Evolutionary conservation across 164 flowering plant species (phyloP).

Genomic region (Dillenia turbinata): DNA sequence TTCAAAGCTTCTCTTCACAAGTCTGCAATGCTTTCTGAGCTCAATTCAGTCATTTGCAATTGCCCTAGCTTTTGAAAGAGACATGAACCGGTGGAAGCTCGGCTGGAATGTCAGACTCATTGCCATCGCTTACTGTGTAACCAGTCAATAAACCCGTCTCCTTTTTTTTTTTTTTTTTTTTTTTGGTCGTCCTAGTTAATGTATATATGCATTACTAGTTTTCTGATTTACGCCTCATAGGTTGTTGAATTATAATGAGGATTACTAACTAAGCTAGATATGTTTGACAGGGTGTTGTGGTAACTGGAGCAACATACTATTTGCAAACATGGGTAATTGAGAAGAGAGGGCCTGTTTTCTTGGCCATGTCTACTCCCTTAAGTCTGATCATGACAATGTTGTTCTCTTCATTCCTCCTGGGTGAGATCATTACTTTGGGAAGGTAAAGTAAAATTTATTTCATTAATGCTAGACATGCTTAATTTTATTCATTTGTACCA

Average conservation of each 20-base stretch:
- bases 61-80: conserved; percentile 50
- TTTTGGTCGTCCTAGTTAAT: background rate
- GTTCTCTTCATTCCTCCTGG: conserved; percentile 46
- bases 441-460: conserved; percentile 31
- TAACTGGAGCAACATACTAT: conserved; percentile 60
- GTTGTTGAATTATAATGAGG: no score
- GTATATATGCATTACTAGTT: background rate
- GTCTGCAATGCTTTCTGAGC: conserved; percentile 50
- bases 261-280: no score
- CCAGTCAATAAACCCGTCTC: background rate
- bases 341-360: conserved; percentile 76
- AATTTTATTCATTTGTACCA: no score
- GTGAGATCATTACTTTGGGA: conserved; percentile 50
- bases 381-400: conserved; percentile 47
- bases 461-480: no score
- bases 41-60: conserved; percentile 51
- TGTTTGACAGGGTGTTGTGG: conserved; percentile 52
- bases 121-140: conserved; percentile 49
- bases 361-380: conserved; percentile 63
- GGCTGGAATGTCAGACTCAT: conserved; percentile 51
- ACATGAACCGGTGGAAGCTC: conserved; percentile 11
- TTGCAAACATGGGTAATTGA: conserved; percentile 78
- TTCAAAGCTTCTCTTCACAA: conserved; percentile 51
- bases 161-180: background rate
- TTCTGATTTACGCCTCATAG: no score